Evolutionary conservation across 2,329 filamentous ascomycete species (phyloP), one percentile per base, ranked within the genome.

Genomic region (Fusarium sp.): DNA sequence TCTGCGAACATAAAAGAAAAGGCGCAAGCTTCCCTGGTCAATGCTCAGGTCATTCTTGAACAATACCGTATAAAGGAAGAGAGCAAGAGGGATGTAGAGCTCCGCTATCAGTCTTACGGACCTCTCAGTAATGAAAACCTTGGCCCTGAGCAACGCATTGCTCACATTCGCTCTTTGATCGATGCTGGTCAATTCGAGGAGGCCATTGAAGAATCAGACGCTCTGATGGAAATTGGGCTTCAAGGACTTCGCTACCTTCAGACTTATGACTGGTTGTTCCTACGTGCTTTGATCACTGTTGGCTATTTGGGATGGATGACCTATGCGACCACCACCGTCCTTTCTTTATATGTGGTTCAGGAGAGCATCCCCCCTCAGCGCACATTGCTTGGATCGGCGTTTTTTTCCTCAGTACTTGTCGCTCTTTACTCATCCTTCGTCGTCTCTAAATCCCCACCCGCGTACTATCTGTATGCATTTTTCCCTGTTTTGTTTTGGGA

Each of bases 401-500:
- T 90, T 51, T 98, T 97, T 79, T 91, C 92, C 1, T 94, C 95
- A 0, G 80, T 92, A 9, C 86, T 97, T n/a, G 87, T 93, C 30
- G 86, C 86, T 3, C 82, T 98, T 18, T 98, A 93, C 78, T 92
- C 94, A 12, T 91, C 94, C 2, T 92, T 99, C 61, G 85, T 93
- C 65, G 85, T 94, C 64, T 95, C 97, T 50, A 89, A 90, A 48
- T 97, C 95, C 4, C 92, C 95, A 0, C 80, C 86, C 64, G 92
- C 93, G 6, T 99, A 99, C 81, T 99, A 98, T 78, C 89, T 90
- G 5, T 99, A 99, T 80, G 93, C 92, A 2, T 89, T 97, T 76
- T 99, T 99, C 81, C 96, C 96, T 0, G 91, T 97, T 6, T 89
- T 94, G 64, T 98, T 99, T 84, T 99, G 96, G 96, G 95, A 98